These are phyloP conservation scores for Mycena chlorophos DNA, from an alignment of 768 basidiomycete genomes.

Conservation along the genomic window DNA sequence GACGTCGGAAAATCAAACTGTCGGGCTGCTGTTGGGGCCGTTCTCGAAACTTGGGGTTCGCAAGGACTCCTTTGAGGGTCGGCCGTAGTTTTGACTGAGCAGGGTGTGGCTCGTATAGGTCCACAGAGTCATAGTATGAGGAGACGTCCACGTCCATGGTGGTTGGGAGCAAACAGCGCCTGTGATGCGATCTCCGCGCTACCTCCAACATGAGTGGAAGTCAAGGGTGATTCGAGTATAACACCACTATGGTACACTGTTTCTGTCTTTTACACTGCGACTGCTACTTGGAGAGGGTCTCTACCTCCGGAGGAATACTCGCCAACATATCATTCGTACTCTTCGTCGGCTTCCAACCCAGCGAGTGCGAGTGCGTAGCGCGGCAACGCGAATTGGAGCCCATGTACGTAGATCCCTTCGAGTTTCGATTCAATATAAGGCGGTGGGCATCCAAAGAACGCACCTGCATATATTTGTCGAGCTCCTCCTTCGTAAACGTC, in stretches of 20 bases:
- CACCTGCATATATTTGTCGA: constrained; percentile 42
- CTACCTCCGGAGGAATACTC: constrained; percentile 13
- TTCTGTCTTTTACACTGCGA: neutral
- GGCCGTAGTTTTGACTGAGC: too few relatives aligned
- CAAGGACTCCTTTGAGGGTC: constrained; percentile 11
- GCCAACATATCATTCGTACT: constrained; percentile 22
- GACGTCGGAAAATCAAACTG: constrained; percentile 15
- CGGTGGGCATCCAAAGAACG: constrained; percentile 9
- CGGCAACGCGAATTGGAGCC: constrained; percentile 29
- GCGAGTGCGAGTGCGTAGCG: constrained; percentile 21
- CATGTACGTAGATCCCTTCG: constrained; percentile 16
- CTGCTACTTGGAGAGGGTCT: neutral
- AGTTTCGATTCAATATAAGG: neutral
- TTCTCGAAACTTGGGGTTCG: constrained; percentile 10
- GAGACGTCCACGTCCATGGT: too few relatives aligned
- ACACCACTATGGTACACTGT: neutral
- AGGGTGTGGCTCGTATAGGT: too few relatives aligned
- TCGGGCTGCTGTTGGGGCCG: constrained; percentile 10
- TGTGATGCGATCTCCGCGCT: too few relatives aligned
- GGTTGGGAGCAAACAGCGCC: too few relatives aligned
- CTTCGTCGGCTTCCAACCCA: constrained; percentile 31
- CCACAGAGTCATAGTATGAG: too few relatives aligned
- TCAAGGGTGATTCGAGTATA: neutral
- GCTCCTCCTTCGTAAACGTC: constrained; percentile 46
- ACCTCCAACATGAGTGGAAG: too few relatives aligned